These are phyloP conservation scores for Aspergillus melleus DNA, from an alignment of 2,329 filamentous ascomycete species.

Conservation along the genomic window DNA sequence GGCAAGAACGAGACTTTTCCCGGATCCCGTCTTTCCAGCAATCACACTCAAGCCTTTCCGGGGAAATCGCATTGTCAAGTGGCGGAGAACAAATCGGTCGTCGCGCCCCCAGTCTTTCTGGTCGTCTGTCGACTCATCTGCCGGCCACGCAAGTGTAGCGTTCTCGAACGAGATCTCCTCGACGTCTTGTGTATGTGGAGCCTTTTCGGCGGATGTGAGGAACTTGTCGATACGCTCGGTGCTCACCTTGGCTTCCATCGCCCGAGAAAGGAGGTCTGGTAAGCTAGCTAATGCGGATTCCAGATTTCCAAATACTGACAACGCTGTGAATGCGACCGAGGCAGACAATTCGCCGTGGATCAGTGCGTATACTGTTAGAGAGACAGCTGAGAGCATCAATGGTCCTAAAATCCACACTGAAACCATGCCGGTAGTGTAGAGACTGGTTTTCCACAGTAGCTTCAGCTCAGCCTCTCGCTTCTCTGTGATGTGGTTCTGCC, in stretches of 20 bases:
- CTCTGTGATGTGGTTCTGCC: conserved; percentile 67
- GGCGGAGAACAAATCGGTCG: conserved; percentile 59
- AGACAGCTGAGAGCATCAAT: conserved; percentile 69
- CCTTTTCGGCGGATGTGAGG: conserved; percentile 65
- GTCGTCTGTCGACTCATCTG: conserved; percentile 54
- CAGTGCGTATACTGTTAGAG: conserved; percentile 67
- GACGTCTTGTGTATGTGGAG: conserved; percentile 54
- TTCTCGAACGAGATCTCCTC: conserved; percentile 64
- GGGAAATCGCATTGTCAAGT: conserved; percentile 68
- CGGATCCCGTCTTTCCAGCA: conserved; percentile 73
- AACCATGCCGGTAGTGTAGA: conserved; percentile 62
- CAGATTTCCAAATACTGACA: conserved; percentile 70
- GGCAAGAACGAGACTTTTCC: conserved; percentile 72
- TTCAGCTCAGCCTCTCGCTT: conserved; percentile 65
- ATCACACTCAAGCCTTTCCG: conserved; percentile 71
- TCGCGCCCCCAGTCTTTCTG: conserved; percentile 37
- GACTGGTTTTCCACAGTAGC: conserved; percentile 66
- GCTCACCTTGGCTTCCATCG: conserved; percentile 72
- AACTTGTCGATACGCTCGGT: conserved; percentile 71
- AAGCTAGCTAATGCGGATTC: conserved; percentile 70
- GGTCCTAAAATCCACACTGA: conserved; percentile 71
- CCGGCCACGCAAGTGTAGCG: conserved; percentile 72
- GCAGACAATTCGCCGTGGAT: conserved; percentile 64
- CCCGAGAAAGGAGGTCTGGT: conserved; percentile 70
- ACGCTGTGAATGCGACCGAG: conserved; percentile 76